Evolutionary conservation across 257 asterid species (phyloP).

Genomic region (Solanum bulbocastanum): DNA sequence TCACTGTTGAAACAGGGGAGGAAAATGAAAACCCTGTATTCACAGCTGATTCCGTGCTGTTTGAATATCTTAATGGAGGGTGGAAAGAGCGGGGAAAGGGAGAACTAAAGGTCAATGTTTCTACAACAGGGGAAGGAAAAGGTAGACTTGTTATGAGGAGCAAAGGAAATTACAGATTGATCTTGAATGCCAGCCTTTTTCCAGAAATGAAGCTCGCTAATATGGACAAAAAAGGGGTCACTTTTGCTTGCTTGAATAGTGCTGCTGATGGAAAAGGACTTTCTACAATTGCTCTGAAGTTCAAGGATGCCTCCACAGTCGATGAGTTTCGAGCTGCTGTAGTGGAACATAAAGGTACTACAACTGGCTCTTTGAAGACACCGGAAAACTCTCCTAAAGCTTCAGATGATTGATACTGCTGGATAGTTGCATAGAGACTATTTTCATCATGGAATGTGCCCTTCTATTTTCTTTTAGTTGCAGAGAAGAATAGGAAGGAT

Average conservation of each 20-base stretch:
- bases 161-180: constrained; percentile 71
- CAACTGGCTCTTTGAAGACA: constrained; percentile 32
- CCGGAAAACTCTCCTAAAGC: constrained; percentile 85
- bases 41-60: constrained; percentile 65
- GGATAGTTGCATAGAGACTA: not conserved
- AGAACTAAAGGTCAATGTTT: constrained; percentile 67
- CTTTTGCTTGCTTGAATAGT: constrained; percentile 82
- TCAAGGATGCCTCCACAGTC: constrained; percentile 61
- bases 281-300: constrained; percentile 79
- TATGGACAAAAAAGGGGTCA: constrained; percentile 91
- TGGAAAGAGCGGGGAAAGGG: constrained; percentile 99
- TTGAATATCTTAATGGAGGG: constrained; percentile 52
- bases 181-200: constrained; percentile 73
- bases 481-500: not conserved
- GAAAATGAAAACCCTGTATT: constrained; percentile 62
- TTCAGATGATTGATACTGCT: constrained; percentile 26
- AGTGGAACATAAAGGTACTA: constrained; percentile 34
- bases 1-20: constrained; percentile 66
- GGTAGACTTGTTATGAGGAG: constrained; percentile 88
- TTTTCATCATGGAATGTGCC: not conserved
- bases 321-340: constrained; percentile 63
- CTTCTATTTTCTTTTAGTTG: not conserved
- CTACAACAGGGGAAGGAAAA: constrained; percentile 42
- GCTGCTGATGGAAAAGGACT: constrained; percentile 65
- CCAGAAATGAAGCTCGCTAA: constrained; percentile 85